Evolutionary conservation across 805 yeast species (phyloP), one percentile per base, ranked within the genome.

Genomic region (Wickerhamiella kurtzmanii): DNA sequence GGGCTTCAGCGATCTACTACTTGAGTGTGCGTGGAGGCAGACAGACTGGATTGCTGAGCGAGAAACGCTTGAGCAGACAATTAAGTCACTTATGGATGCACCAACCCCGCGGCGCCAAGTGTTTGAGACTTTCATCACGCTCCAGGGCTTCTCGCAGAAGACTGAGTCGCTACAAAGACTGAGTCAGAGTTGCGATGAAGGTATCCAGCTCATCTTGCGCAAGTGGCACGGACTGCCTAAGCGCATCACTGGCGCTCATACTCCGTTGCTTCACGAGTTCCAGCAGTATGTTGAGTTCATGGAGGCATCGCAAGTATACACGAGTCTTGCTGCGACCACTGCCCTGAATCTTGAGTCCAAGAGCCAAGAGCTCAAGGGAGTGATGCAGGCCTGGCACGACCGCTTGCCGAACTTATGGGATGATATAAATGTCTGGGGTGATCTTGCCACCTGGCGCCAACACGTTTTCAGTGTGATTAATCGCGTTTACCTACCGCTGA

Each of bases 21-120:
- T 92, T n/a, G 99, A 92, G 63, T 94, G 98, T 72, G 98, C 97
- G 36, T 92, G 99, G 99, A 74, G 99, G 59, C 94, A 92, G 37
- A 96, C 98, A 5, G 97, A 92, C 59, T 92, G 98, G 98, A 81
- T 80, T 50, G 80, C 94, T 6, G 98, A 94, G 58, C 75, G 88
- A 53, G 97, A 89, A 53, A 92, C 97, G 0, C 68, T 92, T 36
- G 96, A 88, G 59, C 95, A 85, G 58, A 82, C 95, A 1, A 94
- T 92, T 21, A 85, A 87, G 63, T 83, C 94, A 39, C 95, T 92
- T 3, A 87, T 92, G 95, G 98, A 92, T 64, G 96, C 88, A 21
- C 97, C 98, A 3, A 94, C 98, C 0, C 97, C 98, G 1, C 74
- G 99, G 54, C 75, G 98, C 52, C 96, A 92, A 64, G 81, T 86